Conservation (phyloP, 2,329 filamentous ascomycete genomes). For the Fusarium sp. region DNA sequence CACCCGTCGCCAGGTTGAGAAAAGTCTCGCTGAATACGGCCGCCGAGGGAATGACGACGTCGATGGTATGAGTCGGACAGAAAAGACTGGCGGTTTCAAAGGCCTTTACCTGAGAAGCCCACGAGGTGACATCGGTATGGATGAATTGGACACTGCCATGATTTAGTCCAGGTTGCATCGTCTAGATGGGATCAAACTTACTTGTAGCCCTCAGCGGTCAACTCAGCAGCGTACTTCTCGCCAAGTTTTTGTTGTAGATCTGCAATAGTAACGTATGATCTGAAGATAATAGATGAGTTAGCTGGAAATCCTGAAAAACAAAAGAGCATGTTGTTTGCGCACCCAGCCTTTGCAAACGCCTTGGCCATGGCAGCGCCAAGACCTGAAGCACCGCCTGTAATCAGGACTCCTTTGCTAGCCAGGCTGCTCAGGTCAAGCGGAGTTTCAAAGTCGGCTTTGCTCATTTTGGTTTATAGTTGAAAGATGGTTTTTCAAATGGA, state of each 20-base stretch:
- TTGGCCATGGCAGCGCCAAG: background rate
- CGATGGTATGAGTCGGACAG: background rate
- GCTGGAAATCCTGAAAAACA: background rate
- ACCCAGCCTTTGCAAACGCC: background rate
- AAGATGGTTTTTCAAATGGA: too few species aligned
- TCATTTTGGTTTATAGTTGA: background rate
- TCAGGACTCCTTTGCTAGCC: background rate
- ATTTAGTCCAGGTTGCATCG: background rate
- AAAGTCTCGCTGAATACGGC: background rate
- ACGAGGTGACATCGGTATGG: background rate
- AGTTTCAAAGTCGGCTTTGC: background rate
- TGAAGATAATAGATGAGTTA: background rate
- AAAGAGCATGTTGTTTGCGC: background rate
- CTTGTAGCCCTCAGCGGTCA: background rate
- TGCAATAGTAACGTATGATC: background rate
- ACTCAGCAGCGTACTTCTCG: background rate
- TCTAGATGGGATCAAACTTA: background rate
- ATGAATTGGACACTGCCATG: background rate
- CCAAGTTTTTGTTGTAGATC: background rate
- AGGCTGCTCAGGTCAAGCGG: background rate
- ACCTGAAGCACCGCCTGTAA: background rate
- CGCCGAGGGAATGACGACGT: background rate
- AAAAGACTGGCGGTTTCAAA: background rate
- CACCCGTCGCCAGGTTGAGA: background rate
- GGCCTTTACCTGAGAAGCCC: background rate